Evolutionary conservation across 495 filamentous ascomycete genomes (phyloP).

Genomic region (Aspergillus saccharolyticus): DNA sequence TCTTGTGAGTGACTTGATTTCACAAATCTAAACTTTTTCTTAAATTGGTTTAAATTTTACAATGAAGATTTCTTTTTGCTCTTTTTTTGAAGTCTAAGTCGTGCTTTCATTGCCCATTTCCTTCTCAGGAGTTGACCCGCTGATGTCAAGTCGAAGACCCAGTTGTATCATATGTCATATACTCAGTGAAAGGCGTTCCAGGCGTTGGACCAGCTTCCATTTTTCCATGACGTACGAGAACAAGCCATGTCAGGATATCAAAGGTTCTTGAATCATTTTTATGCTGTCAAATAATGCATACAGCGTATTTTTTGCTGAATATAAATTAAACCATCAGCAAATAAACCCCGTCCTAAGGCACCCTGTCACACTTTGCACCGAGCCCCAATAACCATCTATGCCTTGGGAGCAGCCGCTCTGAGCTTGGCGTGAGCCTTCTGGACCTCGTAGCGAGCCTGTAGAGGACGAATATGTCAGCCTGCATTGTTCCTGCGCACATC

Average conservation of each 20-base stretch:
- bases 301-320: constrained; percentile 41
- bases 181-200: constrained; percentile 2
- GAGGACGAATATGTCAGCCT: constrained; percentile 15
- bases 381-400: constrained; percentile 46
- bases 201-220: constrained; percentile 1
- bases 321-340: constrained; percentile 38
- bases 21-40: neutral
- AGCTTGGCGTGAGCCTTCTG: constrained; percentile 86
- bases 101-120: constrained; percentile 14
- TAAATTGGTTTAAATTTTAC: neutral
- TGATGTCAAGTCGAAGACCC: constrained; percentile 14
- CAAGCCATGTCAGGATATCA: constrained; percentile 41
- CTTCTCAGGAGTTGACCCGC: constrained; percentile 20
- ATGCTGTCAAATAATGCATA: constrained; percentile 47
- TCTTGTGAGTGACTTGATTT: neutral
- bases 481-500: neutral
- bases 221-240: constrained; percentile 27
- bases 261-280: constrained; percentile 47
- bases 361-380: constrained; percentile 46
- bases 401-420: constrained; percentile 50
- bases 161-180: constrained; percentile 3
- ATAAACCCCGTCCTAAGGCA: constrained; percentile 46
- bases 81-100: neutral
- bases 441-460: constrained; percentile 82
- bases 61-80: constrained; percentile 10